Percentiles rank a stretch among this genome's conserved stretches.
phyloP scores from a whole-genome alignment of 257 asterid species.

The Hygrophila difformis region DNA sequence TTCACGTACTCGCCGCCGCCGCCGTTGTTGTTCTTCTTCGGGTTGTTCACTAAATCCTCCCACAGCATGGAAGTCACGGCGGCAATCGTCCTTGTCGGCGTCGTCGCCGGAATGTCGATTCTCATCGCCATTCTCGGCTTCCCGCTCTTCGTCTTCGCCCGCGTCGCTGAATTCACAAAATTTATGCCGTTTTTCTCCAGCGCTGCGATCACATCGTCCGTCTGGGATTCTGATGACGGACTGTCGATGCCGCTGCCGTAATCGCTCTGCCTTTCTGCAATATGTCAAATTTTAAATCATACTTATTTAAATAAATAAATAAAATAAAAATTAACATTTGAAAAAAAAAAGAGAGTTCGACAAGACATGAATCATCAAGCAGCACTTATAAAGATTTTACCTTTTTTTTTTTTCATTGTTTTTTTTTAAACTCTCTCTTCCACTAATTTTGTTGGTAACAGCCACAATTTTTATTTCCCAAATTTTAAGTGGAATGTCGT shows the following conservation, averaged over 20 bases:
- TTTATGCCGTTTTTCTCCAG: constrained; percentile 58
- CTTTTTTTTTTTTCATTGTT: too few relatives aligned
- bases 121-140: constrained; percentile 56
- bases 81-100: constrained; percentile 67
- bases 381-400: too few relatives aligned
- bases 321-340: too few relatives aligned
- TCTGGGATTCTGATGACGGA: constrained; percentile 24
- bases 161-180: constrained; percentile 41
- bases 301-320: too few relatives aligned
- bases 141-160: constrained; percentile 39
- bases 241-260: too few relatives aligned
- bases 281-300: too few relatives aligned
- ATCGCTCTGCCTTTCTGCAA: constrained; percentile 50
- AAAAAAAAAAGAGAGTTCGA: too few relatives aligned
- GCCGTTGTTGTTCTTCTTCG: constrained; percentile 47
- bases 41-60: constrained; percentile 69
- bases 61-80: constrained; percentile 75
- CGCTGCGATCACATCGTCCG: constrained; percentile 56
- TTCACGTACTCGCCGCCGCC: constrained; percentile 51
- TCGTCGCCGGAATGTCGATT: constrained; percentile 82
- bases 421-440: too few relatives aligned
- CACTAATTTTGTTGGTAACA: too few relatives aligned
- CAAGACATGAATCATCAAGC: too few relatives aligned
- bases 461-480: too few relatives aligned
- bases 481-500: too few relatives aligned